Base-by-base conservation (phyloP, 2,329 filamentous ascomycete genomes). In the Sarocladium oryzae region DNA sequence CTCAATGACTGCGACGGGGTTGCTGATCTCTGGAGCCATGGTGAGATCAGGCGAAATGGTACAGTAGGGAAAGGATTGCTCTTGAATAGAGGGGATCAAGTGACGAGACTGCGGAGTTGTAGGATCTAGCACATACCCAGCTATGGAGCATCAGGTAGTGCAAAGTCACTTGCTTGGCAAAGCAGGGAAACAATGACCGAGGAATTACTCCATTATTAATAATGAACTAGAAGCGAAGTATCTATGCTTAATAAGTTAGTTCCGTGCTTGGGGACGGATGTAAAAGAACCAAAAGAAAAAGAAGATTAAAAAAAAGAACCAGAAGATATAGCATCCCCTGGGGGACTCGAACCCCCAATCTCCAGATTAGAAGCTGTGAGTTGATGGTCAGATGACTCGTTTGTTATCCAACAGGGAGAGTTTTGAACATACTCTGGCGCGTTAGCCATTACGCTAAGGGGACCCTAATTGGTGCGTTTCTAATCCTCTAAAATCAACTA, bases 371-470 rank as follows among this genome's bases (percentile, higher is more conserved):
- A 48, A 48, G 43, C 43, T 48, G 26, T 48, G 43, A 48, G 24
- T 48, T 11, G 11, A 15, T 18, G 26, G 43, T 48, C 28, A 48
- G 43, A 48, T 3, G 10, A 30, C 6, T 28, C 40, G 26, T 10
- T 20, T 16, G 26, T 3, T 40, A 48, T 48, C 43, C 43, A 48
- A 48, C 20, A 33, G 43, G 43, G 24, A 48, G 43, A 48, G 43
- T 48, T 26, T 21, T 32, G 18, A 48, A 48, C 43, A 48, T 48
- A 48, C 43, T 48, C 43, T 48, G 43, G 43, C 43, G 43, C 43
- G 43, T 48, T 48, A 48, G 43, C 43, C 43, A 48, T 48, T 48
- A 48, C 43, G 43, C 43, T 48, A 48, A 48, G 43, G 43, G 43
- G 43, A 48, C 43, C 43, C 43, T 48, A 48, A 48, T 48, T 48